Percentiles rank a stretch among this genome's conserved stretches.
phyloP scores from a whole-genome alignment of 2,329 filamentous ascomycete genomes.

The Cladophialophora exuberans region DNA sequence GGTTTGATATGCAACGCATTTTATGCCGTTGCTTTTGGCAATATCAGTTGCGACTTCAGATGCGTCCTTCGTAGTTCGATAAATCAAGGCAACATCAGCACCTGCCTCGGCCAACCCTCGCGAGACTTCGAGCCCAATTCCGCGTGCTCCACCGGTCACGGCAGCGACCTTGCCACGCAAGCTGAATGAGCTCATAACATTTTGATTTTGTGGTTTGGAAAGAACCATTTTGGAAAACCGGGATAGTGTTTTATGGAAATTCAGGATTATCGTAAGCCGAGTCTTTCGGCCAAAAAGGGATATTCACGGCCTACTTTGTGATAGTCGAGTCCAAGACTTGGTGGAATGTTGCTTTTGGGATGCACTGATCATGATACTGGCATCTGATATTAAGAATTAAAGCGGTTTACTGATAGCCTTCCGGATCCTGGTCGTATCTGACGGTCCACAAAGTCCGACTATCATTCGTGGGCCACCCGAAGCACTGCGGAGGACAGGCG shows the following conservation, averaged over 20 bases:
- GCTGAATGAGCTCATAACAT: constrained; percentile 26
- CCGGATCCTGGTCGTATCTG: too few relatives aligned
- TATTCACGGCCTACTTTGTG: neutral
- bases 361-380: neutral
- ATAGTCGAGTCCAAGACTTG: neutral
- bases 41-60: constrained; percentile 35
- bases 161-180: constrained; percentile 33
- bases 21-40: constrained; percentile 35
- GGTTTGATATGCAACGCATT: constrained; percentile 40
- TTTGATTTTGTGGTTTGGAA: too few relatives aligned
- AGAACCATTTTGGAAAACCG: too few relatives aligned
- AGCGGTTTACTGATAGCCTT: too few relatives aligned
- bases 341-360: neutral
- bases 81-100: constrained; percentile 15
- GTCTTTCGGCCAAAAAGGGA: neutral
- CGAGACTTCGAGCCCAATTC: constrained; percentile 32
- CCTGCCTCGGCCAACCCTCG: constrained; percentile 20
- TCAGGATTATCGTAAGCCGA: neutral
- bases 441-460: too few relatives aligned
- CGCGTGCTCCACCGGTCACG: constrained; percentile 31
- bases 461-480: too few relatives aligned
- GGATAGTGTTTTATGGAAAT: neutral
- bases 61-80: constrained; percentile 35
- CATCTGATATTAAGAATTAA: neutral
- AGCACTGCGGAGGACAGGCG: too few relatives aligned